Percentiles rank a stretch among this genome's conserved stretches.
These are phyloP conservation scores for Pythium grandisporangium DNA, from an alignment of 352 stramenopile species.

Conservation along the genomic window DNA sequence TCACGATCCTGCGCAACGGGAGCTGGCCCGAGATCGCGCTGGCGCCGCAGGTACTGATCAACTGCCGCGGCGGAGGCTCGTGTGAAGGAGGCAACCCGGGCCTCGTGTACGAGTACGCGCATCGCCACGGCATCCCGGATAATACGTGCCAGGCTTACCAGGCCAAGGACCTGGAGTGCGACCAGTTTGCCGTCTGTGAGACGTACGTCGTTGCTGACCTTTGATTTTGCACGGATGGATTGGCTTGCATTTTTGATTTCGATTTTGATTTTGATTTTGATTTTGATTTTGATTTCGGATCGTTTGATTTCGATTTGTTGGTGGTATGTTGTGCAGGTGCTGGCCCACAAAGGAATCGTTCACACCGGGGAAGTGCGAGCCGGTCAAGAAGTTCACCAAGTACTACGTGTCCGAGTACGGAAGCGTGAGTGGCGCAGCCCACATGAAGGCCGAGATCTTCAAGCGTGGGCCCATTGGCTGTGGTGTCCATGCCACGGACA, in stretches of 20 bases:
- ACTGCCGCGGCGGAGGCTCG: conserved; percentile 71
- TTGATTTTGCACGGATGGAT: background rate
- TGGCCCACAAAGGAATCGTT: conserved; percentile 85
- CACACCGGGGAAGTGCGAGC: conserved; percentile 68
- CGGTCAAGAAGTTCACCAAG: conserved; percentile 82
- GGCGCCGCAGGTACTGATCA: conserved; percentile 76
- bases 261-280: background rate
- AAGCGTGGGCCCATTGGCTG: conserved; percentile 87
- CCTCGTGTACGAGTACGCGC: conserved; percentile 79
- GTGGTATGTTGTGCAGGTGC: no score
- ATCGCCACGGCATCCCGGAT: conserved; percentile 86
- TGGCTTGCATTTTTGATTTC: background rate
- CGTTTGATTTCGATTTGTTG: background rate
- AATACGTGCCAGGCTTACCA: conserved; percentile 91
- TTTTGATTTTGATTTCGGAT: background rate
- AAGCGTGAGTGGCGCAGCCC: conserved; percentile 69
- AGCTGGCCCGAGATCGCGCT: conserved; percentile 79
- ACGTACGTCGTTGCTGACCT: conserved; percentile 27
- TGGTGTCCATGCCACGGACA: conserved; percentile 76
- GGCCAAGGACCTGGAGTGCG: conserved; percentile 72
- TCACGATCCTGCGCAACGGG: conserved; percentile 84
- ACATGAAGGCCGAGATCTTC: conserved; percentile 91
- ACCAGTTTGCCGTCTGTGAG: conserved; percentile 73
- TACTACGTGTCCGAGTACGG: conserved; percentile 90
- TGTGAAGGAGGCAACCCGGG: conserved; percentile 77